These are phyloP conservation scores for Leccinum uliginosum DNA, from an alignment of 768 basidiomycete species.

Conservation along the genomic window DNA sequence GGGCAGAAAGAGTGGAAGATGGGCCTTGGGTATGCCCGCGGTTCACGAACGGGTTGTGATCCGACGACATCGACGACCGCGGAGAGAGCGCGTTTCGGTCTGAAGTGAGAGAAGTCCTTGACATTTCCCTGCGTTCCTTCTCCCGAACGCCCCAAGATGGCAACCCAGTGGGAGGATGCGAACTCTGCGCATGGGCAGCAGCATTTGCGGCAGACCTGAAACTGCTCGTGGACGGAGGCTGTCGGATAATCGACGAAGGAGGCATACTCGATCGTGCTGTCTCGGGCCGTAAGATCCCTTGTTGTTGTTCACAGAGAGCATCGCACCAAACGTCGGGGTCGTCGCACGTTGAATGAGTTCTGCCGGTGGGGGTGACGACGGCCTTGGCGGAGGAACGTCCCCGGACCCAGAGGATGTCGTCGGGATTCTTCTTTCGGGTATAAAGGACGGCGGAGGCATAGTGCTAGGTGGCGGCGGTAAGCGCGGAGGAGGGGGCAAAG, in stretches of 20 bases:
- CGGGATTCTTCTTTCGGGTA: constrained; percentile 62
- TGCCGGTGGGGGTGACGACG: constrained; percentile 87
- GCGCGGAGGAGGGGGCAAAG: constrained; percentile 74
- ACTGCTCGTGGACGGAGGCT: constrained; percentile 75
- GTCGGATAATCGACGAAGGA: constrained; percentile 61
- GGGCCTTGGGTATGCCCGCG: constrained; percentile 33
- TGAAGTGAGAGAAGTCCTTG: constrained; percentile 66
- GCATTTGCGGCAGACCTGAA: constrained; percentile 73
- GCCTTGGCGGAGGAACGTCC: constrained; percentile 76
- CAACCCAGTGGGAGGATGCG: constrained; percentile 39
- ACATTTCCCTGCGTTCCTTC: constrained; percentile 53
- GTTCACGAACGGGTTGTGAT: constrained; percentile 50
- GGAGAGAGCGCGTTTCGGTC: constrained; percentile 67
- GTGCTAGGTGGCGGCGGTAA: constrained; percentile 65
- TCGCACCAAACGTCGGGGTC: constrained; percentile 72
- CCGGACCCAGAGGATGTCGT: constrained; percentile 41
- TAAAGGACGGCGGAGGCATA: constrained; percentile 73
- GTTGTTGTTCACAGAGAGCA: constrained; percentile 54
- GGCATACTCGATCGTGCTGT: constrained; percentile 73
- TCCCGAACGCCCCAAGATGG: constrained; percentile 51
- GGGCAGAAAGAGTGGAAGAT: constrained; percentile 43
- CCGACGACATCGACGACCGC: constrained; percentile 80
- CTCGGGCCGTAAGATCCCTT: constrained; percentile 45
- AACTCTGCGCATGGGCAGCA: constrained; percentile 46
- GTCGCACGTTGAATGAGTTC: constrained; percentile 92